Conservation (phyloP, 2,329 filamentous ascomycete genomes). For the Hypoxylon sp. region DNA sequence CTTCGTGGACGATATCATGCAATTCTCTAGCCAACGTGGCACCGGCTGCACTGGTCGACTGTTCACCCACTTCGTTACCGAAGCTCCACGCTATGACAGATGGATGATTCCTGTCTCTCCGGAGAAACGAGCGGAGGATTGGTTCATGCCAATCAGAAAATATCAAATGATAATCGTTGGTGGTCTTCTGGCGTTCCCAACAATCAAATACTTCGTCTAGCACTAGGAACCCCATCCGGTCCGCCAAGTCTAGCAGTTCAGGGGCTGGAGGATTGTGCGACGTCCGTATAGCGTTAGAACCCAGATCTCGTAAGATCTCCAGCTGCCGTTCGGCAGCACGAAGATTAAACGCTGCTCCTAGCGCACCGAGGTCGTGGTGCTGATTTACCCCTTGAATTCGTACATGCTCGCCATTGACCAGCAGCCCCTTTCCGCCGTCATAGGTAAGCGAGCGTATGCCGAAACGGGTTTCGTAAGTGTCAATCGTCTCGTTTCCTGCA, state of each 20-base stretch:
- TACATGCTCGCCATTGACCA: conserved; percentile 61
- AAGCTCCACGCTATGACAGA: conserved; percentile 66
- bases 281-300: conserved; percentile 63
- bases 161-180: conserved; percentile 64
- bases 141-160: conserved; percentile 67
- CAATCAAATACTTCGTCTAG: conserved; percentile 67
- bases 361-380: conserved; percentile 64
- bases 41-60: conserved; percentile 47
- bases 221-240: conserved; percentile 63
- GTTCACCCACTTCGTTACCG: conserved; percentile 67
- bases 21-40: conserved; percentile 46
- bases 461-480: conserved; percentile 64
- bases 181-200: conserved; percentile 61
- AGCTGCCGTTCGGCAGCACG: conserved; percentile 63
- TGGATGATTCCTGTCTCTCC: conserved; percentile 67
- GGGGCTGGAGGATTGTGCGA: conserved; percentile 67
- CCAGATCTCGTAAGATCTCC: conserved; percentile 63
- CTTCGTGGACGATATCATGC: conserved; percentile 46
- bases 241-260: conserved; percentile 64
- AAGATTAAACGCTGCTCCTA: conserved; percentile 64
- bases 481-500: conserved; percentile 50
- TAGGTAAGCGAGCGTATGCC: conserved; percentile 62
- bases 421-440: conserved; percentile 56
- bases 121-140: conserved; percentile 63
- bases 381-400: conserved; percentile 62